Base-by-base conservation (phyloP, 2,329 filamentous ascomycete genomes). In the Fusarium sp. region DNA sequence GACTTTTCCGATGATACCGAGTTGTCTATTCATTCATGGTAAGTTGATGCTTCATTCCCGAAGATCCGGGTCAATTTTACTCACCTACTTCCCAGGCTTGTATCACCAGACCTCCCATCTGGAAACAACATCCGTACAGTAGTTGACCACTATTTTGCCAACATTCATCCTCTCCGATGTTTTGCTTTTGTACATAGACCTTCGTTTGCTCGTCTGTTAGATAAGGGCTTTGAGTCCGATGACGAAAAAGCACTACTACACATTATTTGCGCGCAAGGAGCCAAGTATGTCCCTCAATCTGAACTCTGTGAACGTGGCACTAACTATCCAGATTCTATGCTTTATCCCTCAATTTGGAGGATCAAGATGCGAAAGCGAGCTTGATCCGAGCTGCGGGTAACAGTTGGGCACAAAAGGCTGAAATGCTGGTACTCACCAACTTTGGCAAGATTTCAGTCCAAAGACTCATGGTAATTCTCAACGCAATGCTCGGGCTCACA, bases 171-270 rank as follows among this genome's bases (percentile, higher is more conserved):
- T n/a, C 77, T 83, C 8, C 79, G 81, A 25, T 83, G 81, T 66
- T 83, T 83, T 58, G 80, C 81, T 20, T 83, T 83, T 76, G 80
- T 83, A 22, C 81, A 83, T 56, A 81, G 82, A 54, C 81, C 81
- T 7, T 82, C 81, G 3, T 82, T 83, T 54, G 80, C 81, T 70
- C 74, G 80, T 10, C 80, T 82, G 49, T 73, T 83, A 9, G 81
- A 83, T 61, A 81, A 80, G 29, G 81, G 81, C 0, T 77, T 82
- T 49, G 75, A 77, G 12, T 77, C 73, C 7, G 80, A 82, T 15
- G 81, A 83, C 39, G 81, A 83, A 61, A 79, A 77, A 45, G 80
- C 81, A 20, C 73, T 83, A 27, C 64, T 83, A 13, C 76, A 83
- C 55, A 79, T 82, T 22, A 79, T 82, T 5, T 83, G 81, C 41